Percentiles rank a stretch among this genome's conserved stretches.
These are phyloP conservation scores for Mrakia gelida DNA, from an alignment of 768 basidiomycete genomes.

Conservation along the genomic window DNA sequence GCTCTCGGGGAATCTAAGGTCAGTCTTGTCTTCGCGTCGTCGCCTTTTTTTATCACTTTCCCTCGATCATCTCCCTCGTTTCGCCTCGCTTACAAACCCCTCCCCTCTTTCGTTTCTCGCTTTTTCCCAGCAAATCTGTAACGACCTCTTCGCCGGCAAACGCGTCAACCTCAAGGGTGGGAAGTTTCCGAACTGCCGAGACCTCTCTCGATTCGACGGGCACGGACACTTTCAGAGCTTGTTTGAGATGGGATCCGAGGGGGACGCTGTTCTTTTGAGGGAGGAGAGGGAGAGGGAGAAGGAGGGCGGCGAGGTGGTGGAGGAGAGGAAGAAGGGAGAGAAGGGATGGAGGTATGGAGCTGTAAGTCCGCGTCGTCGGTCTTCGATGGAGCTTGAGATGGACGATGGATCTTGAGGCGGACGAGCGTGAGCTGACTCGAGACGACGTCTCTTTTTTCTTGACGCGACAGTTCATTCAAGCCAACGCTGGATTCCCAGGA, in stretches of 20 bases:
- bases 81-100: no score
- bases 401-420: no score
- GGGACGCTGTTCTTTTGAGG: neutral
- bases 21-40: no score
- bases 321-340: neutral
- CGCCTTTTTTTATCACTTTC: no score
- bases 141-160: neutral
- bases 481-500: neutral
- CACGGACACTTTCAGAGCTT: neutral
- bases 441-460: no score
- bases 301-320: neutral
- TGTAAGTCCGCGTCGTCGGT: no score
- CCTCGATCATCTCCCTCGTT: no score
- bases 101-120: no score
- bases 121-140: no score
- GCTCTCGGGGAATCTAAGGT: neutral
- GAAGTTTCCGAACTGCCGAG: no score
- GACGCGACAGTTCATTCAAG: neutral
- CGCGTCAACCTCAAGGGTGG: neutral
- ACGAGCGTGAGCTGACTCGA: no score
- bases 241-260: neutral
- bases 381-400: no score
- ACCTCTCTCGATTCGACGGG: neutral
- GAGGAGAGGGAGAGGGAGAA: neutral
- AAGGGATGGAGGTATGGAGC: neutral